These are phyloP conservation scores for Annulohypoxylon maeteangense DNA, from an alignment of 495 filamentous ascomycete species.

Conservation along the genomic window DNA sequence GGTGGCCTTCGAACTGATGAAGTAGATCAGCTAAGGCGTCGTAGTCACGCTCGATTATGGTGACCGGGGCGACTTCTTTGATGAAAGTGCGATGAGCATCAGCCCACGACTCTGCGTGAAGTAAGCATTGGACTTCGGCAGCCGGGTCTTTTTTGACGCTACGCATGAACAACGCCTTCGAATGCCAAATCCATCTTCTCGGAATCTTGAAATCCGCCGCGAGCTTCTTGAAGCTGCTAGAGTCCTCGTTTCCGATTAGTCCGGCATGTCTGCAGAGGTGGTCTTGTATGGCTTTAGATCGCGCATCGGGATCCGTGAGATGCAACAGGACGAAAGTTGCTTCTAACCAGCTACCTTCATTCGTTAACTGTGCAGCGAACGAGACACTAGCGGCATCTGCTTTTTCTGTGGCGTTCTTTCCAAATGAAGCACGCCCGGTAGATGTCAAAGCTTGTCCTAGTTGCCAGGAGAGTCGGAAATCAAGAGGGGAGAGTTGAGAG, in stretches of 20 bases:
- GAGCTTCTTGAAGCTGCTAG: constrained; percentile 66
- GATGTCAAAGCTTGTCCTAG: constrained; percentile 68
- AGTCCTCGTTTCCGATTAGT: constrained; percentile 61
- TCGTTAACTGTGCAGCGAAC: constrained; percentile 77
- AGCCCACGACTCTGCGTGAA: constrained; percentile 77
- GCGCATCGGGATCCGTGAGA: constrained; percentile 69
- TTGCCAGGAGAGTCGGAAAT: constrained; percentile 84
- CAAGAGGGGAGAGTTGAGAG: constrained; percentile 72
- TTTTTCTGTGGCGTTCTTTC: constrained; percentile 58
- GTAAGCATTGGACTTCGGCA: constrained; percentile 76
- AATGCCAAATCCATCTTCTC: constrained; percentile 81
- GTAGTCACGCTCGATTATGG: constrained; percentile 82
- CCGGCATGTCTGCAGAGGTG: constrained; percentile 75
- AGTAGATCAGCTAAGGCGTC: constrained; percentile 70
- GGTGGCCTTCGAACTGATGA: constrained; percentile 69
- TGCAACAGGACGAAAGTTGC: constrained; percentile 82
- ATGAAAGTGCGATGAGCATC: constrained; percentile 87
- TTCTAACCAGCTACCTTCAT: constrained; percentile 71
- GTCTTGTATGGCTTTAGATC: constrained; percentile 73
- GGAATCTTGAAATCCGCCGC: constrained; percentile 72
- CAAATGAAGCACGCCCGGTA: constrained; percentile 55
- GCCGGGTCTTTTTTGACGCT: constrained; percentile 69
- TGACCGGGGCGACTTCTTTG: constrained; percentile 76
- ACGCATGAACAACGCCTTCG: constrained; percentile 84
- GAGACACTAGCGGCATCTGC: constrained; percentile 73